These are phyloP conservation scores for Trichoderma sp. DNA, from an alignment of 2,329 filamentous ascomycete genomes.

Conservation along the genomic window DNA sequence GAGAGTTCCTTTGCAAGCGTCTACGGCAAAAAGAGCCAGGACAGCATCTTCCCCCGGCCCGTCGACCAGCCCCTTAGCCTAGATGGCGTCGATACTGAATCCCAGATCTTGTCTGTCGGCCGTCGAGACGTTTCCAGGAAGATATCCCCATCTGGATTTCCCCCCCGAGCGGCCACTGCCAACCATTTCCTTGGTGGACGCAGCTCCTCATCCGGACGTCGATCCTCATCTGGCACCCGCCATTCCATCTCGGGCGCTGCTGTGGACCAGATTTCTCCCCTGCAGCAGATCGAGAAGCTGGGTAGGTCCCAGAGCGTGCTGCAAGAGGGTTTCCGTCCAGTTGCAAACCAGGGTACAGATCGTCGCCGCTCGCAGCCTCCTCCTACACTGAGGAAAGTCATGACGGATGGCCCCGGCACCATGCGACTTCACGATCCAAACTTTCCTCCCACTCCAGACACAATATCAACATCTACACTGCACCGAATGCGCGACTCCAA, in stretches of 20 bases:
- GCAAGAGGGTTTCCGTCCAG: slow-evolving; percentile 31
- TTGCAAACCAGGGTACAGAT: slow-evolving; percentile 29
- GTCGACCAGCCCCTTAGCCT: slow-evolving; percentile 33
- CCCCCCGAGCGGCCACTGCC: slow-evolving; percentile 30
- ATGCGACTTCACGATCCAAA: slow-evolving; percentile 42
- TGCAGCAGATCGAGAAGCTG: slow-evolving; percentile 49
- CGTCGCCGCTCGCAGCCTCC: slow-evolving; percentile 19
- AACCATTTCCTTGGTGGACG: slow-evolving; percentile 7
- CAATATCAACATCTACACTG: slow-evolving; percentile 55
- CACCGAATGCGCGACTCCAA: slow-evolving; percentile 49
- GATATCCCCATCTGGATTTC: slow-evolving; percentile 23
- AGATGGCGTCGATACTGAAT: slow-evolving; percentile 25
- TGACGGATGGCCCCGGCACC: slow-evolving; percentile 44
- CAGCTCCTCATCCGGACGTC: slow-evolving; percentile 12
- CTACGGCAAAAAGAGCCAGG: slow-evolving; percentile 49
- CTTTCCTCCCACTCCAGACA: slow-evolving; percentile 58
- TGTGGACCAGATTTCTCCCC: slow-evolving; percentile 33
- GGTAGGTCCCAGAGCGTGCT: slow-evolving; percentile 30
- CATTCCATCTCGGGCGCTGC: slow-evolving; percentile 42
- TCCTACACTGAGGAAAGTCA: slow-evolving; percentile 43
- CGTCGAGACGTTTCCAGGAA: not conserved
- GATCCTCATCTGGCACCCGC: slow-evolving; percentile 31
- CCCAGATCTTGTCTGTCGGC: slow-evolving; percentile 14
- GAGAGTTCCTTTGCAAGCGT: slow-evolving; percentile 66
- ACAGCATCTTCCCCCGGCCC: slow-evolving; percentile 26